Evolutionary conservation across 2,329 filamentous ascomycete genomes (phyloP).

Genomic region (Pseudopyrenochaeta lycopersici): DNA sequence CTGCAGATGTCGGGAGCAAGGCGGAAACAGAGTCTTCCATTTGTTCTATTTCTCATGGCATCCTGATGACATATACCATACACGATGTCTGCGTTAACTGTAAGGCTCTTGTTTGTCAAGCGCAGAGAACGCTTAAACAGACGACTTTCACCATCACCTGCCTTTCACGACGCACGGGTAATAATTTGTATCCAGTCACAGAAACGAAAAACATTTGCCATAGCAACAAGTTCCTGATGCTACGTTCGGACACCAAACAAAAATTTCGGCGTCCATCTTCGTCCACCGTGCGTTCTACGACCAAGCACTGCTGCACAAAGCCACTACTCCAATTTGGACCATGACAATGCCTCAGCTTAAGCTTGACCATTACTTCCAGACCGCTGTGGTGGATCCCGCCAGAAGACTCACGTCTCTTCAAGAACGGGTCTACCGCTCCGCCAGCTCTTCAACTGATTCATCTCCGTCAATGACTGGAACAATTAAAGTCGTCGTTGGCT

Average conservation of each 20-base stretch:
- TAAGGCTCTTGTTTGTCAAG: too few relatives aligned
- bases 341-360: conserved; percentile 19
- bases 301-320: background rate
- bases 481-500: conserved; percentile 13
- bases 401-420: background rate
- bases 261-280: background rate
- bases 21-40: too few relatives aligned
- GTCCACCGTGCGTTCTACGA: background rate
- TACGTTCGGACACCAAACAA: background rate
- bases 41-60: too few relatives aligned
- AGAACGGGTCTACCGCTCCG: background rate
- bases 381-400: conserved; percentile 1
- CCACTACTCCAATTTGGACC: background rate
- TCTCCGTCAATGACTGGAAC: background rate
- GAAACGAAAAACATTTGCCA: background rate
- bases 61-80: too few relatives aligned
- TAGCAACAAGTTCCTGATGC: background rate
- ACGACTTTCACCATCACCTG: conserved; percentile 23
- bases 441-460: background rate
- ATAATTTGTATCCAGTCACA: conserved; percentile 5
- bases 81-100: too few relatives aligned
- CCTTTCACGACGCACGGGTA: conserved; percentile 1
- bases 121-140: too few relatives aligned
- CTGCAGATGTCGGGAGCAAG: too few relatives aligned
- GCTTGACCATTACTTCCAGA: conserved; percentile 7